Conservation (phyloP, 768 basidiomycete genomes). For the Auriscalpium vulgare region DNA sequence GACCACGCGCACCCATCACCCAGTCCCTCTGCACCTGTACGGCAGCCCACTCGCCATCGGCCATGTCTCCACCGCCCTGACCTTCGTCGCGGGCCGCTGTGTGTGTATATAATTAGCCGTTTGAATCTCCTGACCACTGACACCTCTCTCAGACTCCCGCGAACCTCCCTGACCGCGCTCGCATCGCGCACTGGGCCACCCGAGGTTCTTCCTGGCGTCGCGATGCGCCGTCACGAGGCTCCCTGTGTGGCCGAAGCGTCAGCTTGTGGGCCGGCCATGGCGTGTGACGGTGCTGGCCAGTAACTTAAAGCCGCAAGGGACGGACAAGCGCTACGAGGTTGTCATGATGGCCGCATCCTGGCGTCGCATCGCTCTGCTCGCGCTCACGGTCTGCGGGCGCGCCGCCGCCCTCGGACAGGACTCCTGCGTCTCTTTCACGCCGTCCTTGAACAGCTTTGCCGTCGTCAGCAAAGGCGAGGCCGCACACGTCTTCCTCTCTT, state of each 20-base stretch:
- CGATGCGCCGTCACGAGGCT: not conserved
- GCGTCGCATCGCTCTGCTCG: not conserved
- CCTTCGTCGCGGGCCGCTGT: too few relatives aligned
- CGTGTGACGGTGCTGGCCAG: not conserved
- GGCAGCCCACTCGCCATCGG: too few relatives aligned
- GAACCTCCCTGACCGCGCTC: too few relatives aligned
- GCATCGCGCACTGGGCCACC: too few relatives aligned
- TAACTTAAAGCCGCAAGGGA: not conserved
- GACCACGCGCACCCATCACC: too few relatives aligned
- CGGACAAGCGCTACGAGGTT: not conserved
- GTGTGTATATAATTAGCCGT: too few relatives aligned
- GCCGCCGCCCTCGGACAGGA: constrained; percentile 40
- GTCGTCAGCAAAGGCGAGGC: constrained; percentile 38
- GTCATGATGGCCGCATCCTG: not conserved
- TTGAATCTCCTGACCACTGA: too few relatives aligned
- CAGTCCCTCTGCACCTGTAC: too few relatives aligned
- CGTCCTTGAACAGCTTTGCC: constrained; percentile 27
- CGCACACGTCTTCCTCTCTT: constrained; percentile 40
- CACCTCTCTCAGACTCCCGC: too few relatives aligned
- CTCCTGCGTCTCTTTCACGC: constrained; percentile 39
- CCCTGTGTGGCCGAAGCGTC: too few relatives aligned
- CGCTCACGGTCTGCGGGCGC: not conserved
- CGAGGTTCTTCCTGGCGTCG: too few relatives aligned
- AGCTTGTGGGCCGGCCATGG: not conserved
- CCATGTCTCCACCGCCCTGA: too few relatives aligned